These are phyloP conservation scores for Penicillium flavigenum DNA, from an alignment of 495 filamentous ascomycete genomes.

Conservation along the genomic window DNA sequence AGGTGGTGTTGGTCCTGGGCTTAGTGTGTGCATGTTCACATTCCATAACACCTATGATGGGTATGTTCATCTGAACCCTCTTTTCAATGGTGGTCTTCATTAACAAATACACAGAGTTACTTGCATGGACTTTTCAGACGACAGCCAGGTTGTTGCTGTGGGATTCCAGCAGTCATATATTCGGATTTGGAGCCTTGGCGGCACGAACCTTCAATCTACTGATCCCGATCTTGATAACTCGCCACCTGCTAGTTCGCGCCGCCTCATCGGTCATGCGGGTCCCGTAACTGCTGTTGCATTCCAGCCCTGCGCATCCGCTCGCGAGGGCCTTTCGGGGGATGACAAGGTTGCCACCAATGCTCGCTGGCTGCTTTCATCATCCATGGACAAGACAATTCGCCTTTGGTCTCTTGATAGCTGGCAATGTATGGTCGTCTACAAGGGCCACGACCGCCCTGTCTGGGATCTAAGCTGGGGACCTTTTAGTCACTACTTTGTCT, in stretches of 20 bases:
- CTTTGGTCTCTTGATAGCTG: slow-evolving; percentile 91
- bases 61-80: slow-evolving; percentile 41
- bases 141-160: slow-evolving; percentile 77
- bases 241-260: slow-evolving; percentile 64
- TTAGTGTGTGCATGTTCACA: slow-evolving; percentile 93
- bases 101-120: slow-evolving; percentile 62
- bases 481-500: slow-evolving; percentile 92
- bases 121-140: slow-evolving; percentile 89
- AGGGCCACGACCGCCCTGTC: slow-evolving; percentile 82
- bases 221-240: slow-evolving; percentile 42
- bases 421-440: slow-evolving; percentile 89
- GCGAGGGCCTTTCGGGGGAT: slow-evolving; percentile 46
- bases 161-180: slow-evolving; percentile 94
- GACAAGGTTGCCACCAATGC: slow-evolving; percentile 58
- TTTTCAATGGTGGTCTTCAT: not conserved
- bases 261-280: slow-evolving; percentile 87
- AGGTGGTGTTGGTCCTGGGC: slow-evolving; percentile 72
- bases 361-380: slow-evolving; percentile 79
- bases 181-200: slow-evolving; percentile 85
- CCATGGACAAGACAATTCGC: slow-evolving; percentile 80
- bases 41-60: slow-evolving; percentile 93
- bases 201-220: slow-evolving; percentile 57
- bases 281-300: slow-evolving; percentile 89
- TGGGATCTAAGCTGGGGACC: slow-evolving; percentile 91
- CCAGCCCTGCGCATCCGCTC: slow-evolving; percentile 66